phyloP scores from a whole-genome alignment of 2,329 filamentous ascomycete species.

The Clonostachys byssicola region DNA sequence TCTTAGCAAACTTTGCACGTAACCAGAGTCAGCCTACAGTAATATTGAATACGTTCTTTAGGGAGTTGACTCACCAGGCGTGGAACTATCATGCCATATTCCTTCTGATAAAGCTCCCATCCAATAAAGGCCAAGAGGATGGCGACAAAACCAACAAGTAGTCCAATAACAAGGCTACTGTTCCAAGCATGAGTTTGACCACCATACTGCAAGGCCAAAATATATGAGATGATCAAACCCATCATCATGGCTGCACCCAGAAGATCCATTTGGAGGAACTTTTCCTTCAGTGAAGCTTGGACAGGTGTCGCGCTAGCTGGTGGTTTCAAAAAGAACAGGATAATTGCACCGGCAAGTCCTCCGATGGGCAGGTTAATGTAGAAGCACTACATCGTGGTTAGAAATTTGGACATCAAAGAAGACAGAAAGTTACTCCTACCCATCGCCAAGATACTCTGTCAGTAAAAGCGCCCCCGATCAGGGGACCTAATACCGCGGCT shows the following conservation, averaged over 20 bases:
- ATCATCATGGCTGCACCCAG: conserved; percentile 42
- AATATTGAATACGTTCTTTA: neutral
- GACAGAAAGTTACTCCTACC: conserved; percentile 8
- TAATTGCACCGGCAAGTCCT: conserved; percentile 38
- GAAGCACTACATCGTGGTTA: conserved; percentile 10
- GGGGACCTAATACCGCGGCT: conserved; percentile 13
- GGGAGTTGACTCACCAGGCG: neutral
- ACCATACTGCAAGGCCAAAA: conserved; percentile 54
- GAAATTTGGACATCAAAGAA: too few species aligned
- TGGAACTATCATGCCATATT: neutral
- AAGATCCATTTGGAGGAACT: conserved; percentile 42
- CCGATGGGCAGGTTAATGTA: conserved; percentile 39
- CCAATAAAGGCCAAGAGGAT: conserved; percentile 37
- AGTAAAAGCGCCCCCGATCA: conserved; percentile 16
- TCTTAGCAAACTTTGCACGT: neutral
- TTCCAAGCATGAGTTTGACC: conserved; percentile 47
- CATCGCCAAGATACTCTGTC: conserved; percentile 15
- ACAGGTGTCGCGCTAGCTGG: conserved; percentile 26
- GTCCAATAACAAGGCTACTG: conserved; percentile 39
- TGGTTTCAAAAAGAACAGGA: conserved; percentile 40
- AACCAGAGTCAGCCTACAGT: neutral
- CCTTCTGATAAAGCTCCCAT: neutral
- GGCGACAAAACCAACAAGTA: conserved; percentile 43
- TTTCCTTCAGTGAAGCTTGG: conserved; percentile 22
- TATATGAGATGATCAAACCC: conserved; percentile 43